Evolutionary conservation across 2,329 filamentous ascomycete genomes (phyloP), one percentile per base, ranked within the genome.

Genomic region (Fusarium coffeatum): DNA sequence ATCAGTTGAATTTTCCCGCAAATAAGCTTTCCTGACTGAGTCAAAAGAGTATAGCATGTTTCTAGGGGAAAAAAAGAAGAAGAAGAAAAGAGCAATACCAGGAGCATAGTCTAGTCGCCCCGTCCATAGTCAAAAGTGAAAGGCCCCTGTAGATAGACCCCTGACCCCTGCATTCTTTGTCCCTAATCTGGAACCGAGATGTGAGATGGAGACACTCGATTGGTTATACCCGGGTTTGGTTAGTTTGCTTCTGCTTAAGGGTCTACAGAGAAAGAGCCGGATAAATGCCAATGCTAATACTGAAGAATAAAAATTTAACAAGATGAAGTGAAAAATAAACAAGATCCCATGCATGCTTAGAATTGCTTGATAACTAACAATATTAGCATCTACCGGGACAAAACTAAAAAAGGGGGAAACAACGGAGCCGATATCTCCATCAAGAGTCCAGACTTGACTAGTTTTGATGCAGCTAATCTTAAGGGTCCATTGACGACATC

Each of bases 161-260:
- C 15, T 32, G 13, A 51, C 60, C 66, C 66, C 65, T 66, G 66
- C n/a, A 51, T 48, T 43, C 37, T 69, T 62, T 43, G 59, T 59
- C 34, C 15, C 43, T 41, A 53, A 49, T 57, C 27, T 50, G 55
- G 61, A 64, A 49, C 59, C 59, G 56, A 43, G 49, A 53, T 41
- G 49, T 18, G 37, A 49, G 46, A 65, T 55, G 66, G 37, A 34
- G 45, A 51, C 60, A 32, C 34, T 59, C 53, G 11, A 34, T 48
- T 65, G 45, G 23, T 62, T 69, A 69, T 69, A 66, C 61, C 66
- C 66, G 56, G 54, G 18, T 18, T 43, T 66, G 32, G 53, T 57
- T 62, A 55, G 45, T n/a, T 53, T 34, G 40, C 23, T 50, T 25
- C 23, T 23, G 22, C 30, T 43, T 57, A 13, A 34, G 60, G 59